Conservation (phyloP, 768 basidiomycete genomes). For the Kwoniella bestiolae region DNA sequence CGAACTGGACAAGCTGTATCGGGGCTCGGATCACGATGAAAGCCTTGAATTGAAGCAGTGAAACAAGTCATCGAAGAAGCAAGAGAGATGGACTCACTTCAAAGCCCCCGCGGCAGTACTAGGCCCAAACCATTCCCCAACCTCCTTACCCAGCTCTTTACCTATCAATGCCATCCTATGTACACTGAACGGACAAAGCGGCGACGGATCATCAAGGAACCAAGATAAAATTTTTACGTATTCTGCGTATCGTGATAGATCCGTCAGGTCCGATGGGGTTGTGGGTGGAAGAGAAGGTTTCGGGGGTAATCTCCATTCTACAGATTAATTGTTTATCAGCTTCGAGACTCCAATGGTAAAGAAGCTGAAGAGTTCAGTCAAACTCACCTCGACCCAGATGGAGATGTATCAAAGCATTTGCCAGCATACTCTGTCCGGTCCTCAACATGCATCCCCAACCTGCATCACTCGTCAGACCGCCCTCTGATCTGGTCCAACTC, state of each 20-base stretch:
- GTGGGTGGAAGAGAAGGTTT: constrained; percentile 62
- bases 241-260: constrained; percentile 67
- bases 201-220: constrained; percentile 89
- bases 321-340: not conserved
- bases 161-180: constrained; percentile 95
- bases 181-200: constrained; percentile 86
- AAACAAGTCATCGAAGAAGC: too few relatives aligned
- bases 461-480: constrained; percentile 74
- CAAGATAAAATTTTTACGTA: constrained; percentile 91
- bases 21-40: too few relatives aligned
- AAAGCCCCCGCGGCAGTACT: constrained; percentile 97
- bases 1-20: too few relatives aligned
- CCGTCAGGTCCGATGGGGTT: constrained; percentile 11
- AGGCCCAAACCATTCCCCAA: constrained; percentile 98
- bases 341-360: not conserved
- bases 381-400: constrained; percentile 76
- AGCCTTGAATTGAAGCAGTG: too few relatives aligned
- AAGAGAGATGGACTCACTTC: constrained; percentile 75
- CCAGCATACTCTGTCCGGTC: constrained; percentile 81
- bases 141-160: constrained; percentile 90
- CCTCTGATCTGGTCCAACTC: constrained; percentile 66
- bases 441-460: constrained; percentile 94
- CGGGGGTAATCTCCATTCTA: constrained; percentile 83
- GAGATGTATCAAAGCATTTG: constrained; percentile 74
- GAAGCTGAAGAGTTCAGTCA: too few relatives aligned